Base-by-base conservation (phyloP, 108 stramenopile species). In the Pseudonitzschia multistriata region DNA sequence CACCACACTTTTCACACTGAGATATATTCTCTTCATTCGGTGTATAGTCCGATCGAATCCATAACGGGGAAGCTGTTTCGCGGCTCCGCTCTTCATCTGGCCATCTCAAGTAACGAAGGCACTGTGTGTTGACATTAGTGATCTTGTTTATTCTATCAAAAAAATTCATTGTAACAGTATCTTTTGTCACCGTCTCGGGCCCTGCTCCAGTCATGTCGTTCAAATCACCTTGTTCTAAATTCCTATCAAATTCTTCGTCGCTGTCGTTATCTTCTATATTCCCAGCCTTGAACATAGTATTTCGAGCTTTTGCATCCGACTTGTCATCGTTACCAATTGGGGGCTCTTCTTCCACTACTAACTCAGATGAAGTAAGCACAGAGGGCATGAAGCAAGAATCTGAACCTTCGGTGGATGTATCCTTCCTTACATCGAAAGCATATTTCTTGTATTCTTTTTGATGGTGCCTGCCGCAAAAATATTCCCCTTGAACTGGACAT, bases 311-410 rank as follows among this genome's bases (percentile, higher is more conserved):
- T 64, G 27, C 48, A 19, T 7, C 17, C 25, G 63, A 45, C 68
- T 77, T 50, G 60, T 72, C 70, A 42, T 55, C 61, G 39, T 50
- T 33, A 35, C 54, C 54, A n/a, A 14, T 1, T 34, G 49, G 19
- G 21, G 89, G 88, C 62, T 94, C 90, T 63, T 94, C 93, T 70
- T 91, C 93, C 36, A 92, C 93, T 17, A 85, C 89, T 25, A 94
- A 60, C 78, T 94, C 90, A 24, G 84, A 80, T 68, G 87, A 81
- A 37, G 76, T 56, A 50, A 68, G 90, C 4, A 94, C 81, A 14
- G 89, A 90, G n/a, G 87, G 91, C 17, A 88, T 54, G 50, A 80
- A 81, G 19, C 27, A 42, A 27, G 62, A 65, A 27, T 68, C 35
- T 40, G 63, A 48, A 13, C 72, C 64, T 0, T 60, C 5, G 15